Evolutionary conservation across 257 asterid species (phyloP), one percentile per base, ranked within the genome.

Genomic region (Henckelia pumila): DNA sequence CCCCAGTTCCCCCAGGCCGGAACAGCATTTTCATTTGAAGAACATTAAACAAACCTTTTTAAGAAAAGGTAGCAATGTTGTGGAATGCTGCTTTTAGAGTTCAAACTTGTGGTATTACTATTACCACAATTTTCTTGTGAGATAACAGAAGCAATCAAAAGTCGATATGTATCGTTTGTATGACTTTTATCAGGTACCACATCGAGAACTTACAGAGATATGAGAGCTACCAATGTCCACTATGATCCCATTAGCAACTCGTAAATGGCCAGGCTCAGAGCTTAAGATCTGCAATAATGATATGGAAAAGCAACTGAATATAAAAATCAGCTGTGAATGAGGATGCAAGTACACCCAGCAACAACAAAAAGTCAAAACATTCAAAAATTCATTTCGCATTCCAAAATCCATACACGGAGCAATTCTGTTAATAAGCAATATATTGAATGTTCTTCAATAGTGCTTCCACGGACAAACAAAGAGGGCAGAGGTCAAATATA

Each of bases 241-340:
- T 59, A 93, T 79, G 75, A 84, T 72, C 73, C 99, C 99, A 76
- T 79, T 86, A 73, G 95, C 84, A 70, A 93, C 82, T 71, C 87
- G 91, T 63, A 77, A 75, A 75, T 78, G 76, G 69, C 80, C 88
- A 75, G 88, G 84, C 73, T 82, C 96, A 59, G 89, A 76, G 85
- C 99, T 93, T 81, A 93, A 75, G 71, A 87, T 81, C 99, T 93
- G 89, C 65, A 72, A 80, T 65, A 76, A 64, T 30, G 67, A 25
- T 44, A 60, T 59, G 64, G 59, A 71, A 68, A 69, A 64, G 61
- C 56, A 66, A 30, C 13, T 19, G 4, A 1, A 5, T 37, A 10
- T 37, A 37, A 37, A 19, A 14, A 13, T 44, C 52, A 44, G 49
- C 17, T 37, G 49, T 37, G 17, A 37, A 44, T 14, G 52, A 44